Conservation (phyloP, 208 protist genomes). For the Acanthamoeba pearcei region DNA sequence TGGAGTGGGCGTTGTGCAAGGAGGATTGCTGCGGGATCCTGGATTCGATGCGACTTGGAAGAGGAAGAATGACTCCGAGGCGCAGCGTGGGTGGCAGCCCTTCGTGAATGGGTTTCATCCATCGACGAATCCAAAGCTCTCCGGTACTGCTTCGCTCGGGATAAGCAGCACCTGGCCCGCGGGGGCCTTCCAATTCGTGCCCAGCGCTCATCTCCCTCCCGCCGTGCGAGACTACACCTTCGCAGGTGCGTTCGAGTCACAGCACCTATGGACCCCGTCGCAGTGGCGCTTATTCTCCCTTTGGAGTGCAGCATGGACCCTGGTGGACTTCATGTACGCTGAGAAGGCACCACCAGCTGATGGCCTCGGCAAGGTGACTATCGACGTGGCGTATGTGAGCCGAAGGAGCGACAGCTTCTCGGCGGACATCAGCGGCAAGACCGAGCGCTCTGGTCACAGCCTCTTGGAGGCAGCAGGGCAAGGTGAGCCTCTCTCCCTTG, state of each 20-base stretch:
- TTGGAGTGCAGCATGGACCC: background rate
- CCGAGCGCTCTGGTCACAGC: background rate
- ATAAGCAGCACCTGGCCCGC: slow-evolving; percentile 13
- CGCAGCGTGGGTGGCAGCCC: background rate
- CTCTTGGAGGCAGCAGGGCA: background rate
- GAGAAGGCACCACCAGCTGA: background rate
- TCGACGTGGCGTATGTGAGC: slow-evolving; percentile 22
- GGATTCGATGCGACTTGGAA: slow-evolving; percentile 43
- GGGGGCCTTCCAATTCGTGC: slow-evolving; percentile 44
- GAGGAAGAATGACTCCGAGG: background rate
- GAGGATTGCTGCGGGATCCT: background rate
- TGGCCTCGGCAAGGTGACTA: slow-evolving; percentile 7
- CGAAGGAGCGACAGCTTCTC: background rate
- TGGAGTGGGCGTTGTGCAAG: background rate
- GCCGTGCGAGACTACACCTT: background rate
- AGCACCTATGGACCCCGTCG: background rate
- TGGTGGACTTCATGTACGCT: background rate
- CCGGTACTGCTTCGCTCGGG: background rate
- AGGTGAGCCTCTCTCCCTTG: background rate
- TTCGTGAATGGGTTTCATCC: slow-evolving; percentile 58
- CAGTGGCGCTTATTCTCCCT: background rate
- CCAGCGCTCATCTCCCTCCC: background rate
- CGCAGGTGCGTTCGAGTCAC: background rate
- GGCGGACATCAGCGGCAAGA: background rate
- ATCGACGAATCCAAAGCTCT: slow-evolving; percentile 15